Conservation (phyloP, 192 early-diverging fungal species). For the Coemansia sp. region DNA sequence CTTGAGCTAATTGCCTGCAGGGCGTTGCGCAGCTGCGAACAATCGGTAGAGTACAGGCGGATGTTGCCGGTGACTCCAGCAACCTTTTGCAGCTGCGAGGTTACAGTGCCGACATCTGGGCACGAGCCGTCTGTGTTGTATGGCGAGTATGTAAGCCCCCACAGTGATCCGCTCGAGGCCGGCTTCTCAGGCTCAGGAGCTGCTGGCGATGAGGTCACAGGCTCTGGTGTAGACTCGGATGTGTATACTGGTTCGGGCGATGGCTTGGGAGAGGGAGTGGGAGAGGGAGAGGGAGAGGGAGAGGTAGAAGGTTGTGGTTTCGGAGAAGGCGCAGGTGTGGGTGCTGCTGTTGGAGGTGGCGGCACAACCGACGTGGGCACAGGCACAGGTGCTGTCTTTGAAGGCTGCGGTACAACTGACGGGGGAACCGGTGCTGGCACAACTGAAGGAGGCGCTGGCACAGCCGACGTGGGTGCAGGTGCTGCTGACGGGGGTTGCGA, state of each 20-base stretch:
- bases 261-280: background rate
- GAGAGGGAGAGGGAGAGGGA: background rate
- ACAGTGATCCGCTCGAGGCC: constrained; percentile 19
- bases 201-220: constrained; percentile 1
- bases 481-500: background rate
- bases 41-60: constrained; percentile 53
- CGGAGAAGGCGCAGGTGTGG: background rate
- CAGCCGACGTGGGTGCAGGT: background rate
- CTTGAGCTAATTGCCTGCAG: constrained; percentile 32
- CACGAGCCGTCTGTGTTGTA: constrained; percentile 53
- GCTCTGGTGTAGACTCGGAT: constrained; percentile 1
- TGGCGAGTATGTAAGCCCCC: constrained; percentile 50
- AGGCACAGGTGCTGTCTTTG: background rate
- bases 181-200: background rate
- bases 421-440: background rate
- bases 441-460: constrained; percentile 1
- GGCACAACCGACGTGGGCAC: background rate
- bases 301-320: background rate
- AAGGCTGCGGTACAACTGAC: background rate
- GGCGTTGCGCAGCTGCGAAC: constrained; percentile 40
- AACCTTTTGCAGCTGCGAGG: constrained; percentile 34
- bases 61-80: constrained; percentile 37
- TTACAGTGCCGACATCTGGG: constrained; percentile 26
- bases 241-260: background rate
- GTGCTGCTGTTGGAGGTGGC: background rate